Base-by-base conservation (phyloP, 2,329 filamentous ascomycete species). In the Hymenoscyphus salicellus region DNA sequence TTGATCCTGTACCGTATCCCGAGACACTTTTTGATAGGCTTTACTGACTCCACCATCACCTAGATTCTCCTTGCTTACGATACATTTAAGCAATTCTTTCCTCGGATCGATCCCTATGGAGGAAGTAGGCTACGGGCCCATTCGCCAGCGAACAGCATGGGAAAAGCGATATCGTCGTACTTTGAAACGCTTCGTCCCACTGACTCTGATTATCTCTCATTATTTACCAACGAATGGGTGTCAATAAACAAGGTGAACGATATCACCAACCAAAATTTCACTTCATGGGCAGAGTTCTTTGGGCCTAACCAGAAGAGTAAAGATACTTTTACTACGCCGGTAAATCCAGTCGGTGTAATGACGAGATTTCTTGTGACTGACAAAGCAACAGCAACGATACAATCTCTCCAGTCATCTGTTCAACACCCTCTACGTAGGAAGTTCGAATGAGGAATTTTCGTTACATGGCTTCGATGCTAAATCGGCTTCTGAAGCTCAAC, bases 11-110 rank as follows among this genome's bases (percentile, higher is more conserved):
- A 2, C 33, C 33, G 7, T 36, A 38, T 38, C 14, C 36, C 14
- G 11, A 16, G 36, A 38, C 14, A 38, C 14, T 17, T 17, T 14
- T 38, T 38, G 14, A 38, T 16, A 16, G 16, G 36, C 14, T 5
- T 16, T 17, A 17, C 14, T 38, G 11, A 38, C 36, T 16, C 36
- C 14, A 11, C 5, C 36, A 16, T 38, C 36, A 16, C 14, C 36
- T 38, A 38, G 28, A 80, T 83, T n/a, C 78, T 89, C 30, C 88
- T 88, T 77, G 83, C 80, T 1, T 79, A 79, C 55, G 80, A 83
- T 55, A 69, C 82, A 0, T 87, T 87, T 71, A 75, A 76, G 8
- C 72, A 79, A 32, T 74, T 75, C 65, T 74, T 76, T 56, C 74
- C 75, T 16, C 68, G 63, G 38, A 69, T 73, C 10, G 73, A 72